A percentile compares a stretch with the other conserved stretches of the same genome.
phyloP scores from a whole-genome alignment of 2,329 filamentous ascomycete genomes.

The Pleurostoma richardsiae region DNA sequence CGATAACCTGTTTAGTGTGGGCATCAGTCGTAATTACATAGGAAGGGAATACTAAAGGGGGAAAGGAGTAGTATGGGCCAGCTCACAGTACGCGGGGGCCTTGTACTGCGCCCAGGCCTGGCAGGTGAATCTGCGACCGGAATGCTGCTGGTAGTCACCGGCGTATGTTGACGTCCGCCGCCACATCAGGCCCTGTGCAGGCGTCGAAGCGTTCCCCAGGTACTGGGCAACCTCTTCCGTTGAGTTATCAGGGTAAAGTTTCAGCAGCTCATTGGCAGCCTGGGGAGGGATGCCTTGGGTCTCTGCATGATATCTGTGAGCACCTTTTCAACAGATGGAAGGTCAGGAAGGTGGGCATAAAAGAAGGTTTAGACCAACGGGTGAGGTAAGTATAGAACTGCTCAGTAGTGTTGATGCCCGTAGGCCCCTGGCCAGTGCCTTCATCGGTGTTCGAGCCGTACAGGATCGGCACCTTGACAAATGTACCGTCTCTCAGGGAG shows the following conservation, averaged over 20 bases:
- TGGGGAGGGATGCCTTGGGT: not conserved
- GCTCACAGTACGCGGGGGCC: not conserved
- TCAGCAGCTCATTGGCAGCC: too few species aligned
- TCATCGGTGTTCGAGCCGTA: slow-evolving; percentile 29
- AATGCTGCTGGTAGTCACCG: not conserved
- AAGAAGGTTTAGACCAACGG: not conserved
- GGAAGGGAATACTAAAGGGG: too few species aligned
- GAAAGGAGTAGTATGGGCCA: too few species aligned
- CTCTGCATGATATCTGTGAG: not conserved
- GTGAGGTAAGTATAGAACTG: not conserved
- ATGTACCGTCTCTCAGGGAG: slow-evolving; percentile 23
- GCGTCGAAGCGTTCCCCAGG: not conserved
- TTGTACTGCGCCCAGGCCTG: not conserved
- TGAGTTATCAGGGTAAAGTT: too few species aligned
- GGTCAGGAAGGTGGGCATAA: not conserved
- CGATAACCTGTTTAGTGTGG: not conserved
- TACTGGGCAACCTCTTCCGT: not conserved
- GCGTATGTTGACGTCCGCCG: not conserved
- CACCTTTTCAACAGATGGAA: not conserved
- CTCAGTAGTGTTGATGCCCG: not conserved
- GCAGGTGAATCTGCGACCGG: not conserved
- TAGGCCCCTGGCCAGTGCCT: slow-evolving; percentile 8
- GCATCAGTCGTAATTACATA: too few species aligned
- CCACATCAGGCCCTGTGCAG: not conserved
- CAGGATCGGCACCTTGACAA: slow-evolving; percentile 26